Base-by-base conservation (phyloP, 2,329 filamentous ascomycete genomes). In the Penicillium olsonii region DNA sequence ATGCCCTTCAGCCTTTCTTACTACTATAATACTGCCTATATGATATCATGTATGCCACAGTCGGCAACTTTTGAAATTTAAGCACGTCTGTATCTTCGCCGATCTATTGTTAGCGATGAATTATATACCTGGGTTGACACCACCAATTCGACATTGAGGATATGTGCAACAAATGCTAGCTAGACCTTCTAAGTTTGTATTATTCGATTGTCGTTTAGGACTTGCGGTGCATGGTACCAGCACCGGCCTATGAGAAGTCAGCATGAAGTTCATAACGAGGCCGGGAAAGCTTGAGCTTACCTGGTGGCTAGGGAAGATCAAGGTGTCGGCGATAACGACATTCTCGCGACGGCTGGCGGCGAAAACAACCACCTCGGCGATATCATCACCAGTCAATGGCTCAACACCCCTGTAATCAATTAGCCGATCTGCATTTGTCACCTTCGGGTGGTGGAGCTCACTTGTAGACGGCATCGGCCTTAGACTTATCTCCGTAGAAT, bases 271-370 rank as follows among this genome's bases (percentile, higher is more conserved):
- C 1, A 2, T 6, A 31, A 2, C 12, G n/a, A n/a, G 12, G 5
- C n/a, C 26, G 26, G 12, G n/a, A n/a, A n/a, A n/a, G 11, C 12
- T n/a, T 31, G 7, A 31, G 8, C 47, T 45, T 71, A 90, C 90
- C 82, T 96, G 92, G 68, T 96, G 91, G 63, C 87, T 94, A 5
- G 92, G 92, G 72, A 87, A 96, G 45, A 96, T 78, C 53, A 96
- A 74, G 5, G 89, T 87, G 72, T 96, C 92, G 17, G 92, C 92
- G 59, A 96, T 73, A 17, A 96, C 90, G 5, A 96, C 90, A 68
- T 96, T 96, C 75, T 96, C 90, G 60, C 87, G 83, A 63, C 92
- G 82, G 3, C 87, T 87, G 4, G 88, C 90, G 2, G 87, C 80
- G 67, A 96, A 96, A 7, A 96, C 91, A 27, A 96, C 79, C 24